These are phyloP conservation scores for Melampsora larici-populina DNA, from an alignment of 1,284 basidiomycete genomes.

Conservation along the genomic window DNA sequence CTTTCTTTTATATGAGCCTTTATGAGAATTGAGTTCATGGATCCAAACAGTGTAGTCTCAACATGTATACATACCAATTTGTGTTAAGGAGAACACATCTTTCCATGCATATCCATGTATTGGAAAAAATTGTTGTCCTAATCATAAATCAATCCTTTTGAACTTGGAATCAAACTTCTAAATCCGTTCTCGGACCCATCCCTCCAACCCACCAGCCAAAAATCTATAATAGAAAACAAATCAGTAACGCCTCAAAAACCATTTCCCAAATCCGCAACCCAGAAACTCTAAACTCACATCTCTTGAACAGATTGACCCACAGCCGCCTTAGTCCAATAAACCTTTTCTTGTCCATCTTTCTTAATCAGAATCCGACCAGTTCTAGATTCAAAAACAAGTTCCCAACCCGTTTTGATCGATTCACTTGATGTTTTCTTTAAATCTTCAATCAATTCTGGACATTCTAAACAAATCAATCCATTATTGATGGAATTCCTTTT, in stretches of 20 bases:
- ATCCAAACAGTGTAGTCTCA: too few relatives aligned
- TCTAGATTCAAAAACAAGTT: slow-evolving; percentile 67
- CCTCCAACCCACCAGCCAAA: slow-evolving; percentile 58
- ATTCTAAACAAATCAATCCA: slow-evolving; percentile 90
- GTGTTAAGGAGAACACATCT: too few relatives aligned
- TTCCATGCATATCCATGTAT: too few relatives aligned
- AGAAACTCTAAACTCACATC: slow-evolving; percentile 59
- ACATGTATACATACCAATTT: too few relatives aligned
- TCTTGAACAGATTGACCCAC: slow-evolving; percentile 90
- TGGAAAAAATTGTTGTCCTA: too few relatives aligned
- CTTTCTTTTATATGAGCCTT: too few relatives aligned
- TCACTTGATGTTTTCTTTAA: slow-evolving; percentile 75
- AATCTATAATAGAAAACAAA: background rate
- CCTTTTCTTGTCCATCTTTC: slow-evolving; percentile 56
- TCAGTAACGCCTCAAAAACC: background rate
- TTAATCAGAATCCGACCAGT: slow-evolving; percentile 60
- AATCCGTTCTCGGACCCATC: slow-evolving; percentile 58
- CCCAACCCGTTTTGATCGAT: slow-evolving; percentile 70
- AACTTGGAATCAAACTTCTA: slow-evolving; percentile 45
- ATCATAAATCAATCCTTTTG: background rate
- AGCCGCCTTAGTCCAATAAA: slow-evolving; percentile 67
- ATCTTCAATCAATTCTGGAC: slow-evolving; percentile 79
- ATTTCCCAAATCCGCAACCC: background rate
- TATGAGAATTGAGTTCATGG: too few relatives aligned
- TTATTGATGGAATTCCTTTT: slow-evolving; percentile 99